Percentiles rank a stretch among this genome's conserved stretches.
Conservation (phyloP, 2,329 filamentous ascomycete genomes). For the Amauroascus niger region DNA sequence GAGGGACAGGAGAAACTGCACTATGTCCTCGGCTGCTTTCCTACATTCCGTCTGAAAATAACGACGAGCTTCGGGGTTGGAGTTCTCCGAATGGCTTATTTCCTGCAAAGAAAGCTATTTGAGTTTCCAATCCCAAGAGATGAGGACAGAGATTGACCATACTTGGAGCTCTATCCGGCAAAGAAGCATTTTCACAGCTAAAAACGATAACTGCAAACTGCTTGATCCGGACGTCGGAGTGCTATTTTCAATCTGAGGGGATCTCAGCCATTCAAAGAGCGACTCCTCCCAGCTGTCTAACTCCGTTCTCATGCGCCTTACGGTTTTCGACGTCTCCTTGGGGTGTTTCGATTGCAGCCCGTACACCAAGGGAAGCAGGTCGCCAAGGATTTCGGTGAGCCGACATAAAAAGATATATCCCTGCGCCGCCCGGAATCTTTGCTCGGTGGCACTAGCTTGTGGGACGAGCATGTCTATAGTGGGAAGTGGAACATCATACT, state of each 20-base stretch:
- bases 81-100: conserved; percentile 33
- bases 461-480: conserved; percentile 36
- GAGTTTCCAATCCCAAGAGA: background rate
- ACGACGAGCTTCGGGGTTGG: conserved; percentile 39
- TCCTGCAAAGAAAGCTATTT: conserved; percentile 23
- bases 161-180: conserved; percentile 40
- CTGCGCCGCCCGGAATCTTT: conserved; percentile 39
- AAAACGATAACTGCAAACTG: conserved; percentile 38
- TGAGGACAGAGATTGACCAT: conserved; percentile 16
- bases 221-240: conserved; percentile 34
- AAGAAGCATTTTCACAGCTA: conserved; percentile 41
- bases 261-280: conserved; percentile 36
- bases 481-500: conserved; percentile 49
- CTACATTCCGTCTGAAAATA: conserved; percentile 42
- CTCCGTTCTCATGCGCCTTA: conserved; percentile 39
- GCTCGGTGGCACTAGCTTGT: conserved; percentile 29
- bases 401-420: conserved; percentile 47
- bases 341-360: conserved; percentile 36
- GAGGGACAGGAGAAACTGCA: conserved; percentile 42
- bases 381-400: conserved; percentile 40
- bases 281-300: conserved; percentile 40
- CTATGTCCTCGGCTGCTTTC: conserved; percentile 38
- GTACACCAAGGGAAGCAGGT: conserved; percentile 39
- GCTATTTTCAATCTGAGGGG: conserved; percentile 26
- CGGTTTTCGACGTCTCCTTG: conserved; percentile 37